Base-by-base conservation (phyloP, 73 alveolate genomes). In the Paramecium sexaurelia region DNA sequence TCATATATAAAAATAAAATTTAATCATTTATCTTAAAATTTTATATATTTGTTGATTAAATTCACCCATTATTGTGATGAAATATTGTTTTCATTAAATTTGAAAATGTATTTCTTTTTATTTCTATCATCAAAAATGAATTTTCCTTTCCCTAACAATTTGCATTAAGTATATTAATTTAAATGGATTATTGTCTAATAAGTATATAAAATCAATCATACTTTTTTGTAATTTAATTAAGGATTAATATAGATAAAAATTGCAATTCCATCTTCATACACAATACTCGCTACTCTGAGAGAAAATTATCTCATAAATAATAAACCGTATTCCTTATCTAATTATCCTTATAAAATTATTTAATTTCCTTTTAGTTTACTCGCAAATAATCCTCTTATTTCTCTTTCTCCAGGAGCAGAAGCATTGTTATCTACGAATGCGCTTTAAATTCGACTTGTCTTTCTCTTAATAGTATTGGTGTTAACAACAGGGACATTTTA, bases 301-400 rank as follows among this genome's bases (percentile, higher is more conserved):
- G 61, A 32, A 35, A 73, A 73, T 36, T 73, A 9, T 15, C 32
- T 51, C 67, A 20, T 20, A 35, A 73, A 73, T 32, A 73, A 9
- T 6, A 73, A 22, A 13, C 87, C 87, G 35, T 73, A 66, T 73
- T 73, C 87, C 24, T 73, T 73, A 32, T 73, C 87, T 29, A 73
- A 10, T 32, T 29, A 29, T 7, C 87, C 87, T 73, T 73, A 29
- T 19, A 73, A 4, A 13, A 73, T 73, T 1, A 33, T 41, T 35
- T 37, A 35, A 68, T 68, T 56, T 68, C 24, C 8, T 6, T 33
- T 68, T 1, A 27, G 11, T 68, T 68, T 68, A 1, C 24, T 6
- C 6, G 7, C 51, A 73, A 66, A 73, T 1, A 29, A 33, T 41
- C 57, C 87, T 73, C 36, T 15, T 3, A 5, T 8, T 13, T 32